Conservation (phyloP, 805 yeast species). For the Saccharomycopsis amapae region DNA sequence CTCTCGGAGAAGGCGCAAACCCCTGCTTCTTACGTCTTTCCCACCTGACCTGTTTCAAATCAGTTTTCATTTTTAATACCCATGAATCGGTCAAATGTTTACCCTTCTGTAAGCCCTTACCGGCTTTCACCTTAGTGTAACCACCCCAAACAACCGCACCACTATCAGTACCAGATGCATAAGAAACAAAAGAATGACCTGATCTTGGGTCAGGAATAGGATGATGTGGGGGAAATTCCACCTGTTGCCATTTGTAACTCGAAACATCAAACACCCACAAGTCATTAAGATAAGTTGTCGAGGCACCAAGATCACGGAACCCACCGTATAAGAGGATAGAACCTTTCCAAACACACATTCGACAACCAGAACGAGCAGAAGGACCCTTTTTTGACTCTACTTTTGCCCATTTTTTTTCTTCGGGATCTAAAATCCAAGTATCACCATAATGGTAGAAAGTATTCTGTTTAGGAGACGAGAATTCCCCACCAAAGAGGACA, state of each 20-base stretch:
- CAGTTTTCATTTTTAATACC: slow-evolving; percentile 81
- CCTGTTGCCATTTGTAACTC: slow-evolving; percentile 83
- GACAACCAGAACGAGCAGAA: slow-evolving; percentile 83
- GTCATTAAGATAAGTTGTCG: slow-evolving; percentile 78
- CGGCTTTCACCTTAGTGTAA: slow-evolving; percentile 85
- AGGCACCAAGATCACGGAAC: slow-evolving; percentile 79
- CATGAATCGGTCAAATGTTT: slow-evolving; percentile 82
- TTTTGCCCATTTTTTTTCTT: slow-evolving; percentile 83
- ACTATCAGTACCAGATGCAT: slow-evolving; percentile 36
- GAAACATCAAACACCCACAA: slow-evolving; percentile 90
- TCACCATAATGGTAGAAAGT: slow-evolving; percentile 96
- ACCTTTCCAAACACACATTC: slow-evolving; percentile 89
- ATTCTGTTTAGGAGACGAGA: slow-evolving; percentile 91
- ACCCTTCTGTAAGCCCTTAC: slow-evolving; percentile 83
- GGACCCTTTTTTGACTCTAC: slow-evolving; percentile 73
- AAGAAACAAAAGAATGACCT: slow-evolving; percentile 82
- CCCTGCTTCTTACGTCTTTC: slow-evolving; percentile 88
- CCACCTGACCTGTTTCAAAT: slow-evolving; percentile 66
- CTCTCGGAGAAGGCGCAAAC: slow-evolving; percentile 85
- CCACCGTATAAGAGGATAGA: slow-evolving; percentile 85
- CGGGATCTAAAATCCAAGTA: slow-evolving; percentile 87
- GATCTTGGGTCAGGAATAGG: slow-evolving; percentile 85
- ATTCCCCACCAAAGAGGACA: slow-evolving; percentile 91
- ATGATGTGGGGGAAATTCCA: slow-evolving; percentile 77
- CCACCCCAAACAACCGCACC: slow-evolving; percentile 92